Evolutionary conservation across 108 stramenopile genomes (phyloP).

Genomic region (Nitzschia putrida): DNA sequence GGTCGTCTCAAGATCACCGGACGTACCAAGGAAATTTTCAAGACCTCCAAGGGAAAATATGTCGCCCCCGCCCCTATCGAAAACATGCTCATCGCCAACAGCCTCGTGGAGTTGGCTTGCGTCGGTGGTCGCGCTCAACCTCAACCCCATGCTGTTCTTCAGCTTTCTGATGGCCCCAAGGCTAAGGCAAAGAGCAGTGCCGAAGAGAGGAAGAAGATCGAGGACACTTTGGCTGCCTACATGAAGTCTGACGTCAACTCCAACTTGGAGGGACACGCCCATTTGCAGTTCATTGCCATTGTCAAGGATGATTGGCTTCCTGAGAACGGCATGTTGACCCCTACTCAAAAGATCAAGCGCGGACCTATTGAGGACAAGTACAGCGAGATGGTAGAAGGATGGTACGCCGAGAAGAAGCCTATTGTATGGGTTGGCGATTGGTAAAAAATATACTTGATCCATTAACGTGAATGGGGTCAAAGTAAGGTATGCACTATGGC

Average conservation of each 20-base stretch:
- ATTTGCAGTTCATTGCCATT: slow-evolving; percentile 61
- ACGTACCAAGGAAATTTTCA: slow-evolving; percentile 85
- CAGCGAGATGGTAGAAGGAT: slow-evolving; percentile 55
- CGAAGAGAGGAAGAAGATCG: slow-evolving; percentile 50
- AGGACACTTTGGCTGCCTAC: slow-evolving; percentile 53
- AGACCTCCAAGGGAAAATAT: slow-evolving; percentile 82
- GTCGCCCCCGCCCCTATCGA: slow-evolving; percentile 83
- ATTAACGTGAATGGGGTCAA: too few relatives aligned
- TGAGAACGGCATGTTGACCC: slow-evolving; percentile 80
- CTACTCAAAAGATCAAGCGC: slow-evolving; percentile 82
- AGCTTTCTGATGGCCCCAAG: slow-evolving; percentile 60
- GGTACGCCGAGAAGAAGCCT: slow-evolving; percentile 69
- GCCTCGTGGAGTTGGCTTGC: slow-evolving; percentile 65
- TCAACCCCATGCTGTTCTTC: slow-evolving; percentile 63
- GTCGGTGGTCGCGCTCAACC: slow-evolving; percentile 69
- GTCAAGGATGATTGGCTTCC: slow-evolving; percentile 84
- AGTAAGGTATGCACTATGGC: too few relatives aligned
- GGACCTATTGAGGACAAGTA: slow-evolving; percentile 70
- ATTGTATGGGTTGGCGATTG: slow-evolving; percentile 66
- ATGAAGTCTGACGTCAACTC: slow-evolving; percentile 50
- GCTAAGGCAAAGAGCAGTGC: slow-evolving; percentile 38
- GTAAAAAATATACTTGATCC: slow-evolving; percentile 6
- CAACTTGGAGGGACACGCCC: slow-evolving; percentile 65
- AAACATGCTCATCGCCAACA: slow-evolving; percentile 55
- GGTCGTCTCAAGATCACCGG: slow-evolving; percentile 88